A percentile compares a stretch with the other conserved stretches of the same genome.
Conservation (phyloP, 345 rosid genomes). For the Stellera chamaejasme region DNA sequence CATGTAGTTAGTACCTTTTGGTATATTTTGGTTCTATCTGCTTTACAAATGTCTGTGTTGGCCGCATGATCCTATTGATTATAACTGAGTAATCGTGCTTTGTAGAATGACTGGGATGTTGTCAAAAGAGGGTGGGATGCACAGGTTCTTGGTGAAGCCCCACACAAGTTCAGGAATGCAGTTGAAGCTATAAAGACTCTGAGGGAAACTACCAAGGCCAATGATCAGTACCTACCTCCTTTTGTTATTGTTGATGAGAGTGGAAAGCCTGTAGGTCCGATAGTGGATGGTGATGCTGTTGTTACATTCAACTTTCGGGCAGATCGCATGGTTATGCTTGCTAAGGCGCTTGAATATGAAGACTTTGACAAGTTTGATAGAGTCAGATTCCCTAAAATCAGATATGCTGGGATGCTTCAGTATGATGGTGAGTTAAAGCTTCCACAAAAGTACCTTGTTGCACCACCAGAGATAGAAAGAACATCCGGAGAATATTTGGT, state of each 20-base stretch:
- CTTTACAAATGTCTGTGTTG: background rate
- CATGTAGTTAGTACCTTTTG: background rate
- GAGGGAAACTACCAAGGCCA: slow-evolving; percentile 60
- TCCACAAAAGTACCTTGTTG: slow-evolving; percentile 76
- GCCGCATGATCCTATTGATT: background rate
- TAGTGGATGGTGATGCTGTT: slow-evolving; percentile 91
- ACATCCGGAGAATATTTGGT: slow-evolving; percentile 94
- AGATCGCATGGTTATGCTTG: slow-evolving; percentile 93
- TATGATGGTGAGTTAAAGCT: slow-evolving; percentile 96
- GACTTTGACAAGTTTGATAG: slow-evolving; percentile 91
- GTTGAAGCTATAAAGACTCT: slow-evolving; percentile 83
- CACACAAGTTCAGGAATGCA: slow-evolving; percentile 67
- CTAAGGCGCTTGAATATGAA: slow-evolving; percentile 89
- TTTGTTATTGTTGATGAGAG: slow-evolving; percentile 81
- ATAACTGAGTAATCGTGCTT: background rate
- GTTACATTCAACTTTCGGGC: slow-evolving; percentile 93
- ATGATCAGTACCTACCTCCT: slow-evolving; percentile 86
- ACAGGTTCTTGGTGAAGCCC: slow-evolving; percentile 98
- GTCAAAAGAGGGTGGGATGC: slow-evolving; percentile 99
- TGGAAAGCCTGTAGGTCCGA: slow-evolving; percentile 79
- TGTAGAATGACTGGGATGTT: slow-evolving; percentile 91
- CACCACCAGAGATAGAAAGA: slow-evolving; percentile 97
- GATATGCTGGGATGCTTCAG: slow-evolving; percentile 96
- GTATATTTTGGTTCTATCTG: background rate
- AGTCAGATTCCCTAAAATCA: slow-evolving; percentile 77